Evolutionary conservation across 208 protist genomes (phyloP).

Genomic region (Acanthamoeba pearcei): DNA sequence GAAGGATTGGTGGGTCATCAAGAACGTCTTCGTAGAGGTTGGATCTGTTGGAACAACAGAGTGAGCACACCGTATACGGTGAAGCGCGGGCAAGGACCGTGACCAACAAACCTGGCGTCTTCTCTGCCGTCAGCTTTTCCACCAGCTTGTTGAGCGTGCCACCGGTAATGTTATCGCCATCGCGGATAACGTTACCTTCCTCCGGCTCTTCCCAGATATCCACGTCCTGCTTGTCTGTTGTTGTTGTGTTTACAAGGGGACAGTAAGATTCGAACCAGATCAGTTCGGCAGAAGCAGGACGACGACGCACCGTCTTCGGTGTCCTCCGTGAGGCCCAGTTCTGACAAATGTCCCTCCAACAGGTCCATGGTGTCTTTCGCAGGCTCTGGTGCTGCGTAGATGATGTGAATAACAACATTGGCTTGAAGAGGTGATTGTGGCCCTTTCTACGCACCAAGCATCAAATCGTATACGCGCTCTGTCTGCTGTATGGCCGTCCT

Average conservation of each 20-base stretch:
- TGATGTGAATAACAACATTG: not conserved
- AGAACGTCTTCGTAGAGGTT: conserved; percentile 13
- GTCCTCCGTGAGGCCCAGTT: conserved; percentile 16
- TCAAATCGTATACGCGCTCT: conserved; percentile 10
- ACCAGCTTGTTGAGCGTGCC: conserved; percentile 73
- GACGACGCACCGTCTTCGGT: not conserved
- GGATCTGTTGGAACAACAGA: not conserved
- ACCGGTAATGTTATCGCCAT: conserved; percentile 14
- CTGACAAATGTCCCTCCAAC: not conserved
- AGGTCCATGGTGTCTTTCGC: not conserved
- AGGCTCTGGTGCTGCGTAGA: not conserved
- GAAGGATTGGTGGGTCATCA: conserved; percentile 77
- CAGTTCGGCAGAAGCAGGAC: not conserved
- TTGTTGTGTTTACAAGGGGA: not conserved
- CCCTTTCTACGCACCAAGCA: not conserved
- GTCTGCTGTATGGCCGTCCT: not conserved
- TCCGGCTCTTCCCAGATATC: conserved; percentile 70
- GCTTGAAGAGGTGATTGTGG: no score
- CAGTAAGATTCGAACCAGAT: not conserved
- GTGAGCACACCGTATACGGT: not conserved
- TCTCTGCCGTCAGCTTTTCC: conserved; percentile 53
- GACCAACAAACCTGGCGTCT: conserved; percentile 1
- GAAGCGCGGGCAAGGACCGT: not conserved
- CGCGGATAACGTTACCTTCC: conserved; percentile 40
- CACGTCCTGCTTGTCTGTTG: conserved; percentile 48